Percentiles rank a stretch among this genome's conserved stretches.
These are phyloP conservation scores for Neospora caninum DNA, from an alignment of 169 alveolate species.

Conservation along the genomic window DNA sequence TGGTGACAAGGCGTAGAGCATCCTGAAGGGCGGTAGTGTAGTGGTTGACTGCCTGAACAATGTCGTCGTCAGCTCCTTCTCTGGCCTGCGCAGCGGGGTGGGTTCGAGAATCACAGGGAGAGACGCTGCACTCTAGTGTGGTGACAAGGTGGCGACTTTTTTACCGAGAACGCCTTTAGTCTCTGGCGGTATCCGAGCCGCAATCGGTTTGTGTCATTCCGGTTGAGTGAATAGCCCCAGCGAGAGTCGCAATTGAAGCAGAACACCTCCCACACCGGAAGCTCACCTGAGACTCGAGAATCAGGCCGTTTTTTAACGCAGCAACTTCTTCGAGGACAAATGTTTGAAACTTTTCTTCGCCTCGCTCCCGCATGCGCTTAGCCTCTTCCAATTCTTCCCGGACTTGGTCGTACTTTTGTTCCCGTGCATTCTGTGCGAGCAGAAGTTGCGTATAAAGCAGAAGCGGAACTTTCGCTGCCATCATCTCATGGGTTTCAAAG, in stretches of 20 bases:
- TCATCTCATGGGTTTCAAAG: too few species aligned
- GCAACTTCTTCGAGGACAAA: constrained; percentile 71
- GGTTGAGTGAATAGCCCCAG: neutral
- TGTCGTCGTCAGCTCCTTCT: constrained; percentile 91
- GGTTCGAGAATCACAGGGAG: neutral
- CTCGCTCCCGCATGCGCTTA: constrained; percentile 52
- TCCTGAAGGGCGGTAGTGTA: constrained; percentile 87
- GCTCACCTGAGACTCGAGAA: constrained; percentile 65
- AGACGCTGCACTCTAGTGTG: neutral
- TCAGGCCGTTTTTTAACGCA: constrained; percentile 64
- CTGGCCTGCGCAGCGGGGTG: constrained; percentile 74
- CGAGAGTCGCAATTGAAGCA: neutral
- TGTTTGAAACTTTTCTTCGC: constrained; percentile 69
- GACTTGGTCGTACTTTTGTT: constrained; percentile 51
- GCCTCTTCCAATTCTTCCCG: constrained; percentile 63
- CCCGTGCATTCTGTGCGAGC: constrained; percentile 48
- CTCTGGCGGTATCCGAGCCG: too few species aligned
- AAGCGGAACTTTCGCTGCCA: too few species aligned
- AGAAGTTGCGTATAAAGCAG: neutral
- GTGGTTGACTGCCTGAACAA: constrained; percentile 90
- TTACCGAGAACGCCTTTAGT: too few species aligned
- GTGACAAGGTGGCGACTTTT: neutral
- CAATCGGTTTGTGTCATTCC: neutral
- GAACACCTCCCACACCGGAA: neutral
- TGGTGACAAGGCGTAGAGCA: constrained; percentile 77